These are phyloP conservation scores for Leavenworthia alabamica DNA, from an alignment of 345 rosid genomes.

Conservation along the genomic window DNA sequence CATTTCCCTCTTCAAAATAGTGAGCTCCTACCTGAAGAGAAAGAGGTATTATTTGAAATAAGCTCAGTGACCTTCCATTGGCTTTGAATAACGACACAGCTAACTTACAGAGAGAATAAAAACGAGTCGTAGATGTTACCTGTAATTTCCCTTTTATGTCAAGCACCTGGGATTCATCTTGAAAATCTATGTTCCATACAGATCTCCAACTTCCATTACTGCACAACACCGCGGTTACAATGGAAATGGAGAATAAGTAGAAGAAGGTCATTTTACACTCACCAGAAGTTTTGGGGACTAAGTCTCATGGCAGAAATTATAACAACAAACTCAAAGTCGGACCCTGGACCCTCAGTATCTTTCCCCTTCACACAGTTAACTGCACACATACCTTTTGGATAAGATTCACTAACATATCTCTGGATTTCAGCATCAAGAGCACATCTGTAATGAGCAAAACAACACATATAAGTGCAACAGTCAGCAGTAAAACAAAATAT, in stretches of 20 bases:
- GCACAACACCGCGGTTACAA: slow-evolving; percentile 14
- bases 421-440: slow-evolving; percentile 80
- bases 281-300: slow-evolving; percentile 98
- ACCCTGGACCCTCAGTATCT: slow-evolving; percentile 76
- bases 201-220: slow-evolving; percentile 98
- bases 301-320: slow-evolving; percentile 75
- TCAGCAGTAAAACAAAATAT: neutral
- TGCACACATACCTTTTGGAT: slow-evolving; percentile 81
- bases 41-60: neutral
- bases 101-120: neutral
- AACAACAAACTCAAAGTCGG: slow-evolving; percentile 79
- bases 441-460: slow-evolving; percentile 44
- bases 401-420: slow-evolving; percentile 79
- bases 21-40: slow-evolving; percentile 80
- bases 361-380: slow-evolving; percentile 76
- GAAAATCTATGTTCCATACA: slow-evolving; percentile 74
- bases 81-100: neutral
- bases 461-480: neutral
- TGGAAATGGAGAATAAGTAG: neutral
- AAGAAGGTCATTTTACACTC: slow-evolving; percentile 22
- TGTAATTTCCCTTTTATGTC: slow-evolving; percentile 72
- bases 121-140: slow-evolving; percentile 38
- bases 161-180: slow-evolving; percentile 68
- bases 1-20: slow-evolving; percentile 99
- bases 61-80: neutral